Percentiles rank a stretch among this genome's conserved stretches.
phyloP scores from a whole-genome alignment of 495 filamentous ascomycete species.

The Staphylotrichum tortipilum region DNA sequence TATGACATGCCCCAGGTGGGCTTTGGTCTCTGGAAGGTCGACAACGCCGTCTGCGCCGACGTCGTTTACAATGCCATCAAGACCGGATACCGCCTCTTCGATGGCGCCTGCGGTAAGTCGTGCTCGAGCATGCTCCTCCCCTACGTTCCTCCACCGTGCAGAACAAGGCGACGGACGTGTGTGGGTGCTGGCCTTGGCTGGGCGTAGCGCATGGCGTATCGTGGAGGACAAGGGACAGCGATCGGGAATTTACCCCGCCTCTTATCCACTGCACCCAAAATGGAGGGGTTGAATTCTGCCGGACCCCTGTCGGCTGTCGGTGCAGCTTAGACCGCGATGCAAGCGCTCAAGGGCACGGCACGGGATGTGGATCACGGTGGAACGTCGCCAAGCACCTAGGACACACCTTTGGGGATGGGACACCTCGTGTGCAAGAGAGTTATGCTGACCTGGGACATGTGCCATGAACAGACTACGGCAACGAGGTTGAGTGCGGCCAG shows the following conservation, averaged over 20 bases:
- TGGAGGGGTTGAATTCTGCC: constrained; percentile 15
- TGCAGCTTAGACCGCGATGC: constrained; percentile 4
- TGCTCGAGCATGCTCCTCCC: neutral
- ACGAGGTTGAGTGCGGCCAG: constrained; percentile 75
- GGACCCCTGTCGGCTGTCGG: constrained; percentile 14
- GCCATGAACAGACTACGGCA: constrained; percentile 68
- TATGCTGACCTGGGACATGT: too few species aligned
- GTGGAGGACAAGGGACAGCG: constrained; percentile 10
- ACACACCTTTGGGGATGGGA: too few species aligned
- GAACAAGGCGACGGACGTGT: neutral
- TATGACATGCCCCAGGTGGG: constrained; percentile 83
- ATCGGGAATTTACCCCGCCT: constrained; percentile 19
- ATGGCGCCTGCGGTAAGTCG: constrained; percentile 71
- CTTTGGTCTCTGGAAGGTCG: constrained; percentile 79
- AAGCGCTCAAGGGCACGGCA: neutral
- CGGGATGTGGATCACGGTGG: neutral
- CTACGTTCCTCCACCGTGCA: neutral
- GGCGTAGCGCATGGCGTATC: neutral
- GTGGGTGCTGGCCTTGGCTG: neutral
- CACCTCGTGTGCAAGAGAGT: too few species aligned
- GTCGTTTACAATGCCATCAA: constrained; percentile 87
- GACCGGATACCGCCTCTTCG: constrained; percentile 75
- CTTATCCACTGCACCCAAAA: constrained; percentile 19
- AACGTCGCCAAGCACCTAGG: neutral
- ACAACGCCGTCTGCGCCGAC: constrained; percentile 66